These are phyloP conservation scores for Primulina huaijiensis DNA, from an alignment of 257 asterid genomes.

Conservation along the genomic window DNA sequence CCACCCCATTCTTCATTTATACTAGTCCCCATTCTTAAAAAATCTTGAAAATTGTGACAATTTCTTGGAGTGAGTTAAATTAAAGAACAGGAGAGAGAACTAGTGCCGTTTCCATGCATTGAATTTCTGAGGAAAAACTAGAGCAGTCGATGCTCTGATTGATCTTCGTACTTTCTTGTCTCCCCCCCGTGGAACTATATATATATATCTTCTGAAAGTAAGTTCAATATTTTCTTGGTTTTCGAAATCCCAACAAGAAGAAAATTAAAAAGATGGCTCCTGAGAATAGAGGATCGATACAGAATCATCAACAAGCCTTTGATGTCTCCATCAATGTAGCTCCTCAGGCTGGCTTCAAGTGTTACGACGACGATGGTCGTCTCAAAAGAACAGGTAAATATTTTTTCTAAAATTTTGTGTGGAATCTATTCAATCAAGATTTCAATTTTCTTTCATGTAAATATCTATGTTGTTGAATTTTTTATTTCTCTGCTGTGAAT, in stretches of 20 bases:
- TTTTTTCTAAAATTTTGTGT: not conserved
- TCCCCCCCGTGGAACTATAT: not conserved
- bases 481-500: not conserved
- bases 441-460: not conserved
- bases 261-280: not conserved
- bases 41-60: not conserved
- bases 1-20: too few relatives aligned
- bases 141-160: not conserved
- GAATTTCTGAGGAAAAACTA: not conserved
- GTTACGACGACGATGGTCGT: constrained; percentile 51
- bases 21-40: too few relatives aligned
- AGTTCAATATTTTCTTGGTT: too few relatives aligned
- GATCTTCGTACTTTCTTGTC: not conserved
- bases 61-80: not conserved
- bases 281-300: not conserved
- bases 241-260: not conserved
- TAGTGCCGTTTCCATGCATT: not conserved
- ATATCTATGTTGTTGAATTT: not conserved
- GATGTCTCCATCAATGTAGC: constrained; percentile 25
- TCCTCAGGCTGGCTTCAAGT: constrained; percentile 33
- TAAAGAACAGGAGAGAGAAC: not conserved
- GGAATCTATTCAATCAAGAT: too few relatives aligned
- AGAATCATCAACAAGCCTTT: not conserved
- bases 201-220: not conserved
- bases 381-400: constrained; percentile 47